These are phyloP conservation scores for Zasmidium angulare DNA, from an alignment of 2,329 filamentous ascomycete genomes.

Conservation along the genomic window DNA sequence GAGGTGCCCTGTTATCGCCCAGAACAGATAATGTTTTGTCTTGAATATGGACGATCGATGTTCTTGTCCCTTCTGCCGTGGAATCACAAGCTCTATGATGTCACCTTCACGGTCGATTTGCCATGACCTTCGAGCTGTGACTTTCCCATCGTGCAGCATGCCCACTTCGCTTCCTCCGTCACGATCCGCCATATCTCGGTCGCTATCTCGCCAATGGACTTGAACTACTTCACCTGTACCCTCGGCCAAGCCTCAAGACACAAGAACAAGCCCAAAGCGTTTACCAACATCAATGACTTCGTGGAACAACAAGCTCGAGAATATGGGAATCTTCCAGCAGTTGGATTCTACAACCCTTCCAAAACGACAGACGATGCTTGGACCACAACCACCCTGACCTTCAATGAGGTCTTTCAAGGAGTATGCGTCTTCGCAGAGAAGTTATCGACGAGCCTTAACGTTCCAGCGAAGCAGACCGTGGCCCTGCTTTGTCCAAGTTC, in stretches of 20 bases:
- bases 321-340: slow-evolving; percentile 44
- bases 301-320: slow-evolving; percentile 49
- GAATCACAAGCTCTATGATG: not conserved
- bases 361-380: slow-evolving; percentile 9
- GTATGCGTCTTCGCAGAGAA: slow-evolving; percentile 39
- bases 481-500: slow-evolving; percentile 59
- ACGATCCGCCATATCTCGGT: not conserved
- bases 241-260: slow-evolving; percentile 54
- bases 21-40: no score
- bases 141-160: no score
- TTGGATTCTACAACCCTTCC: slow-evolving; percentile 50
- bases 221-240: slow-evolving; percentile 62
- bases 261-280: slow-evolving; percentile 36
- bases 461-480: slow-evolving; percentile 37
- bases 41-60: no score
- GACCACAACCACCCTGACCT: slow-evolving; percentile 36
- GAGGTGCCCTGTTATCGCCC: no score
- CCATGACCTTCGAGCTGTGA: no score
- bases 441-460: slow-evolving; percentile 23
- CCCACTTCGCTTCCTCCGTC: no score
- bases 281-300: slow-evolving; percentile 51
- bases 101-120: not conserved
- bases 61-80: not conserved
- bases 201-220: no score
- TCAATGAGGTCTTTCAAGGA: slow-evolving; percentile 36